Conservation (phyloP, 1,284 basidiomycete genomes). For the Cerioporus squamosus region DNA sequence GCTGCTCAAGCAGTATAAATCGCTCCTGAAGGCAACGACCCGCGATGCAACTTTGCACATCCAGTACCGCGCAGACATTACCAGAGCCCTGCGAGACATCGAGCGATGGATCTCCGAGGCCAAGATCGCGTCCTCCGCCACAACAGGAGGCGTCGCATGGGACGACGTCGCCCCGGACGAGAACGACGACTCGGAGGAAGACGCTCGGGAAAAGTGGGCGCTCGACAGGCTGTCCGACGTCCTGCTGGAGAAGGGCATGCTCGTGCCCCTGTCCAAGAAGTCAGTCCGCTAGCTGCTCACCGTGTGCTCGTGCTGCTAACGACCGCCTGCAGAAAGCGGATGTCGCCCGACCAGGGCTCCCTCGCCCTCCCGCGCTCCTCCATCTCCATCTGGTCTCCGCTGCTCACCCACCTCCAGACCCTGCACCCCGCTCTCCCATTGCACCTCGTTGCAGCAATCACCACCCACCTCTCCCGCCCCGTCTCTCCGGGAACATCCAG, state of each 20-base stretch:
- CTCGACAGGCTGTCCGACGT: conserved; percentile 70
- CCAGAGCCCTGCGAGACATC: conserved; percentile 54
- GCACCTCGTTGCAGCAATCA: conserved; percentile 55
- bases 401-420: conserved; percentile 65
- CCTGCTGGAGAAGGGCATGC: conserved; percentile 62
- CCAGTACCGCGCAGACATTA: conserved; percentile 54
- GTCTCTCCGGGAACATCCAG: not conserved
- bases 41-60: conserved; percentile 65
- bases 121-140: conserved; percentile 57
- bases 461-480: conserved; percentile 43
- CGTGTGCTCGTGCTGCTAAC: conserved; percentile 3
- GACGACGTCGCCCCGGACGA: conserved; percentile 42
- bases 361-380: conserved; percentile 58
- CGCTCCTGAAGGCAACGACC: conserved; percentile 59
- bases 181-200: conserved; percentile 31
- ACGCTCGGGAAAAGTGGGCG: conserved; percentile 62
- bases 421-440: conserved; percentile 59
- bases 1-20: conserved; percentile 71
- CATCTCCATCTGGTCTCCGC: conserved; percentile 71
- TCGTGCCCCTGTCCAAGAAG: conserved; percentile 85
- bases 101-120: conserved; percentile 79
- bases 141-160: conserved; percentile 45
- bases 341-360: conserved; percentile 42
- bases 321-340: conserved; percentile 57
- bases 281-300: not conserved